phyloP scores from a whole-genome alignment of 2,329 filamentous ascomycete genomes.

The Hymenoscyphus fructigenus region DNA sequence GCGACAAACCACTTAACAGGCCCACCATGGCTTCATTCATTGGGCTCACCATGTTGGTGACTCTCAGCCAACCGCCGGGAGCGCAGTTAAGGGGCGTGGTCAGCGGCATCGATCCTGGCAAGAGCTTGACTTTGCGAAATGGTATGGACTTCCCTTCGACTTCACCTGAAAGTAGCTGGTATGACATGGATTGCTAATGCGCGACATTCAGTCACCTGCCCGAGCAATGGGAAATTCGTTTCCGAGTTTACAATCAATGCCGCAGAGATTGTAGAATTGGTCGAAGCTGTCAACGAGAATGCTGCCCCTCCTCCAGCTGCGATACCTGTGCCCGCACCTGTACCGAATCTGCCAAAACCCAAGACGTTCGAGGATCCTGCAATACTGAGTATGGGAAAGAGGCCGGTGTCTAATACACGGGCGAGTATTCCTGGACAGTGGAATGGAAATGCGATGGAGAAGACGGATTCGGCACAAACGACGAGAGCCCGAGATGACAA shows the following conservation, averaged over 20 bases:
- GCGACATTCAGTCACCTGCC: slow-evolving; percentile 30
- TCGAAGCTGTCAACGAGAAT: slow-evolving; percentile 36
- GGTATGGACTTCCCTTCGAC: slow-evolving; percentile 24
- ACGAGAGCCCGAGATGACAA: slow-evolving; percentile 25
- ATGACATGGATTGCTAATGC: slow-evolving; percentile 8
- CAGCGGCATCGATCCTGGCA: slow-evolving; percentile 36
- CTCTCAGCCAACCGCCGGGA: slow-evolving; percentile 35
- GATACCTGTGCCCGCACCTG: slow-evolving; percentile 7
- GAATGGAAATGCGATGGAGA: slow-evolving; percentile 36
- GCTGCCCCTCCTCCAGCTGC: slow-evolving; percentile 9
- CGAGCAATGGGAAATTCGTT: slow-evolving; percentile 34
- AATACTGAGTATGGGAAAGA: slow-evolving; percentile 37
- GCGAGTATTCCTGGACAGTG: slow-evolving; percentile 29
- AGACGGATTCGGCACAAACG: slow-evolving; percentile 27
- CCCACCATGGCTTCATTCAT: slow-evolving; percentile 37
- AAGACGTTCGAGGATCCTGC: slow-evolving; percentile 37
- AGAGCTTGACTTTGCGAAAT: slow-evolving; percentile 37
- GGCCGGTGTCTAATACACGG: slow-evolving; percentile 33
- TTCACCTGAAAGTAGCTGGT: not conserved
- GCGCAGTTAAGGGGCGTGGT: slow-evolving; percentile 37
- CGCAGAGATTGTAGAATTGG: slow-evolving; percentile 34
- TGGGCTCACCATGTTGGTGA: slow-evolving; percentile 40
- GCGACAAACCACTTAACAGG: slow-evolving; percentile 16
- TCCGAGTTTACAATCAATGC: slow-evolving; percentile 37
- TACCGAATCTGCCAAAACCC: slow-evolving; percentile 16